A percentile compares a stretch with the other conserved stretches of the same genome.
These are phyloP conservation scores for Saprolegnia diclina DNA, from an alignment of 352 stramenopile genomes.

Conservation along the genomic window DNA sequence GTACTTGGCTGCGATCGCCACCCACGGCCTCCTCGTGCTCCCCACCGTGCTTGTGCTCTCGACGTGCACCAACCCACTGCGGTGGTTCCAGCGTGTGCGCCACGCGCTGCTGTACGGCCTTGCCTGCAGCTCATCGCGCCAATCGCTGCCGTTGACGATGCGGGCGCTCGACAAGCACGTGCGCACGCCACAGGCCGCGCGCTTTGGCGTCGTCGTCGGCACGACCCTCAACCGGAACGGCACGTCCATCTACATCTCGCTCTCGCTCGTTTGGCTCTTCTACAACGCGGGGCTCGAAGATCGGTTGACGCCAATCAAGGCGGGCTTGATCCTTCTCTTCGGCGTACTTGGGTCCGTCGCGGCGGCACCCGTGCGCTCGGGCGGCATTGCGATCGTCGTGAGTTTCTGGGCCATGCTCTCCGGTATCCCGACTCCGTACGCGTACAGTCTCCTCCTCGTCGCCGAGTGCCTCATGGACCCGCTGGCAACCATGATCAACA, in stretches of 20 bases:
- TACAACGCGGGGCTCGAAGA: background rate
- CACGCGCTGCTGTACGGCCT: slow-evolving; percentile 62
- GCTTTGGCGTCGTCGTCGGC: background rate
- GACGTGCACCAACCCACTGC: slow-evolving; percentile 57
- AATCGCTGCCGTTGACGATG: background rate
- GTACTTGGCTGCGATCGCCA: slow-evolving; percentile 38
- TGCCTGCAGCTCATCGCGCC: slow-evolving; percentile 56
- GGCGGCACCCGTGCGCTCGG: background rate
- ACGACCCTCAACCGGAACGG: slow-evolving; percentile 1
- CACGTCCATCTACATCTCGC: background rate
- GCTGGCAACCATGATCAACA: background rate
- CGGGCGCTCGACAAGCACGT: background rate
- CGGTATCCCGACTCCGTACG: slow-evolving; percentile 3
- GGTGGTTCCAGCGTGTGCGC: slow-evolving; percentile 54
- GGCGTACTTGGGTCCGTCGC: background rate
- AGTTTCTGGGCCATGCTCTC: background rate
- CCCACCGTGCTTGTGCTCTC: slow-evolving; percentile 45
- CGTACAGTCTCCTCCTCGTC: slow-evolving; percentile 5
- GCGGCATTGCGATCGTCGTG: background rate
- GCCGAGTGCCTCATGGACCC: slow-evolving; percentile 10
- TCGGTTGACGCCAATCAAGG: background rate
- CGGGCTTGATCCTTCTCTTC: background rate
- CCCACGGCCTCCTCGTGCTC: slow-evolving; percentile 62
- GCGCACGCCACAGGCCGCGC: background rate
- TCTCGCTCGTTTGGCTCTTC: background rate